phyloP scores from a whole-genome alignment of 2,329 filamentous ascomycete species.

The Pyrenophora tritici-repentis region DNA sequence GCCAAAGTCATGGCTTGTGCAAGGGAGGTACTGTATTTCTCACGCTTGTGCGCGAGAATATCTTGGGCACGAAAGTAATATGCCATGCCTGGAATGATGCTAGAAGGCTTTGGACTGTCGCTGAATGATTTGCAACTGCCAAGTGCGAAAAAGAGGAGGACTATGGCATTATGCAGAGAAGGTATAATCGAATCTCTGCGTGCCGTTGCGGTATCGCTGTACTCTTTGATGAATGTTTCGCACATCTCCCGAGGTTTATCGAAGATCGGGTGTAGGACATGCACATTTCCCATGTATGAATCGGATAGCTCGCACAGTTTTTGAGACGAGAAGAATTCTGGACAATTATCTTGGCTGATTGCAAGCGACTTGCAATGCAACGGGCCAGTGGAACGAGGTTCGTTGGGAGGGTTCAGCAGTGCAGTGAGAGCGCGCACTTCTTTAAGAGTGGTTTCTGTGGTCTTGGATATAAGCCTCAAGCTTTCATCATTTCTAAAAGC shows the following conservation, averaged over 20 bases:
- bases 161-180: neutral
- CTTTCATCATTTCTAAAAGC: neutral
- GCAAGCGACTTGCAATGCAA: neutral
- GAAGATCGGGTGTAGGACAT: neutral
- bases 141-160: slow-evolving; percentile 1
- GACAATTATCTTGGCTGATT: neutral
- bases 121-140: neutral
- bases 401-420: neutral
- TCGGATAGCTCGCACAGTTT: neutral
- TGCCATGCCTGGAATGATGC: neutral
- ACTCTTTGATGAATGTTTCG: neutral
- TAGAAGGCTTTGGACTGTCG: neutral
- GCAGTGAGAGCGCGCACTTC: neutral
- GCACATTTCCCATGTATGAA: neutral
- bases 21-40: neutral
- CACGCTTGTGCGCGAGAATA: neutral
- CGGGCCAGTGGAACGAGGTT: neutral
- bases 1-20: neutral
- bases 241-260: neutral
- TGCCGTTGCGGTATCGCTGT: neutral
- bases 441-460: neutral
- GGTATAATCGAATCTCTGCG: neutral
- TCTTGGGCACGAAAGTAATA: neutral
- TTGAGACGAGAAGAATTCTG: neutral
- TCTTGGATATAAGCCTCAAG: neutral